Evolutionary conservation across 1,284 basidiomycete genomes (phyloP), one percentile per base, ranked within the genome.

Genomic region (Athelia sp.): DNA sequence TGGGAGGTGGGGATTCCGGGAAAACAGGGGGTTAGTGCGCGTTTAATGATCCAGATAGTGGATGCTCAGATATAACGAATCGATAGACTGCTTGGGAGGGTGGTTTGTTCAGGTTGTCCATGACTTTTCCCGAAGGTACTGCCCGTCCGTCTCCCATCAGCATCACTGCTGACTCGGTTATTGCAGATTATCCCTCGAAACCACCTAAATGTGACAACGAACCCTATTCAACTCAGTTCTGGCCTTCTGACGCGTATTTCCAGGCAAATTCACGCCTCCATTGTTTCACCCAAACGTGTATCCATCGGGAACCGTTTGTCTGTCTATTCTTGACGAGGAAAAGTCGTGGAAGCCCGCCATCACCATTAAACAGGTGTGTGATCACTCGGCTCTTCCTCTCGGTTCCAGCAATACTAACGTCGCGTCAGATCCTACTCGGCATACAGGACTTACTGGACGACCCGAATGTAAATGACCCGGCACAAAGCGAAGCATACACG

Each of bases 341-440:
- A 99, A 99, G 70, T 88, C 87, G 4, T 99, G 97, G 97, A 98
- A 98, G 67, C 94, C 97, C 10, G 90, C 94, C 1, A 98, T 99
- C 61, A 99, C 95, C 2, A 93, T 99, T 71, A 99, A 99, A 69
- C 95, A 98, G 79, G 94, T 91, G 35, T 43, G 79, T 62, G 10
- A 32, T 42, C 35, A 1, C 42, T 46, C 43, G 17, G 19, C 38
- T 47, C 32, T 23, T 48, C 10, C 11, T 42, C 45, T 19, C 23
- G n/a, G 23, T 31, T 4, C 21, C 40, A 26, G 26, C 49, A 45
- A 36, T n/a, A n/a, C 18, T 10, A 4, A 15, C 31, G 48, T 48
- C 17, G 22, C 17, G 13, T 15, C 57, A 98, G 93, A 95, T 99
- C 58, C 73, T 98, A 22, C 76, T 98, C 15, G 97, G 97, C 52